phyloP scores from a whole-genome alignment of 176 grass and related monocot species.

The Metroxylon sagu region DNA sequence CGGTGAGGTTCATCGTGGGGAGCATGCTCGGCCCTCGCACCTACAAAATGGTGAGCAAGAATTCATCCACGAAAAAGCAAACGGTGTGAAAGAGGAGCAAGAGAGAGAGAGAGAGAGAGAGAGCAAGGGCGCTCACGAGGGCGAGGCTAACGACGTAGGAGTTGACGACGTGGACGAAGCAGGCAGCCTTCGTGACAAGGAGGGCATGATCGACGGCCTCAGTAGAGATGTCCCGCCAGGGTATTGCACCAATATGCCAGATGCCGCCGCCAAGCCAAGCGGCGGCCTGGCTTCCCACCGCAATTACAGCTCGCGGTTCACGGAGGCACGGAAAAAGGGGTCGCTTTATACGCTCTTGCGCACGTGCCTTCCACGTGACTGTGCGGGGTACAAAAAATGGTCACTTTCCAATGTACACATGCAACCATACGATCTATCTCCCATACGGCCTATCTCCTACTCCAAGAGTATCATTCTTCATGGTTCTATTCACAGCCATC shows the following conservation, averaged over 20 bases:
- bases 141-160: constrained; percentile 22
- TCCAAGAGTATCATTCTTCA: no score
- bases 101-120: neutral
- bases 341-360: no score
- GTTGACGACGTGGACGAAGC: constrained; percentile 40
- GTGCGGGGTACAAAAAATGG: no score
- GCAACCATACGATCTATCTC: no score
- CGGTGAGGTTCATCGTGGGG: constrained; percentile 57
- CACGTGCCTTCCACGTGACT: no score
- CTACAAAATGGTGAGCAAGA: constrained; percentile 10
- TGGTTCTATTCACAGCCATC: no score
- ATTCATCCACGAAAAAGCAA: neutral
- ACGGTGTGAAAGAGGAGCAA: neutral
- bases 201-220: constrained; percentile 2
- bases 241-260: constrained; percentile 26
- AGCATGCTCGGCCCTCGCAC: constrained; percentile 69
- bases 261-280: constrained; percentile 20
- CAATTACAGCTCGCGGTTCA: no score
- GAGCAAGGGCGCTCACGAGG: constrained; percentile 5
- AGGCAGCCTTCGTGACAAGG: constrained; percentile 30
- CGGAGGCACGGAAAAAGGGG: no score
- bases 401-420: no score
- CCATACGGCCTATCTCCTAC: no score
- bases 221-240: constrained; percentile 37
- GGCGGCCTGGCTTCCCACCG: constrained; percentile 13